Evolutionary conservation across 768 basidiomycete genomes (phyloP).

Genomic region (Naganishia onofrii): DNA sequence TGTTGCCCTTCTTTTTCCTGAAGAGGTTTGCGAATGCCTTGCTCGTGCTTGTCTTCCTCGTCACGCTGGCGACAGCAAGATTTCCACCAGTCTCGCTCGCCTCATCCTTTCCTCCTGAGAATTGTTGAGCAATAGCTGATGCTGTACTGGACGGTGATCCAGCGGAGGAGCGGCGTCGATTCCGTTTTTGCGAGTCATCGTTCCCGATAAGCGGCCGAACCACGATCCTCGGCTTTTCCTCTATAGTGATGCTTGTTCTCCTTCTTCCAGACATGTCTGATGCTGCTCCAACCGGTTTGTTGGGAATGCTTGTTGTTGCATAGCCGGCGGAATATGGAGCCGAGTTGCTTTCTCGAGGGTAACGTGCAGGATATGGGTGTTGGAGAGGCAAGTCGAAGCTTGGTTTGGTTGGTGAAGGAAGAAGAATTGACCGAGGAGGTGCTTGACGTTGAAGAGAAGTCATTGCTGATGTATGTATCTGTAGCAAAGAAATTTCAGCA

Average conservation of each 20-base stretch:
- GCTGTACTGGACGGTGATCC: background rate
- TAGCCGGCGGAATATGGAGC: background rate
- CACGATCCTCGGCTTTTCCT: constrained; percentile 17
- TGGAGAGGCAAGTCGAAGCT: background rate
- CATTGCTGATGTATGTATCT: background rate
- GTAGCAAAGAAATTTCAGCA: background rate
- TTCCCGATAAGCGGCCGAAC: constrained; percentile 3
- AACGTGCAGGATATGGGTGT: background rate
- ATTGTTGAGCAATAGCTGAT: background rate
- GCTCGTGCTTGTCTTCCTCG: constrained; percentile 12
- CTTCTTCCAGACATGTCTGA: background rate
- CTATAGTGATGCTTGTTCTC: constrained; percentile 14
- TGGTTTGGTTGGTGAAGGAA: constrained; percentile 1
- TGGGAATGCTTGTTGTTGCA: background rate
- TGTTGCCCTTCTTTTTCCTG: background rate
- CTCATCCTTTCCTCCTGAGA: background rate
- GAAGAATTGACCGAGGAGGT: constrained; percentile 13
- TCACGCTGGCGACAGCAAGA: background rate
- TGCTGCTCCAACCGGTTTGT: background rate
- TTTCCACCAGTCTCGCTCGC: background rate
- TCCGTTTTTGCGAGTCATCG: background rate
- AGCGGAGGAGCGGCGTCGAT: background rate
- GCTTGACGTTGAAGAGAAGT: background rate
- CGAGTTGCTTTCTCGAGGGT: background rate
- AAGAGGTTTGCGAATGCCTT: constrained; percentile 10